Evolutionary conservation across 2,329 filamentous ascomycete genomes (phyloP).

Genomic region (Aspergillus jensenii): DNA sequence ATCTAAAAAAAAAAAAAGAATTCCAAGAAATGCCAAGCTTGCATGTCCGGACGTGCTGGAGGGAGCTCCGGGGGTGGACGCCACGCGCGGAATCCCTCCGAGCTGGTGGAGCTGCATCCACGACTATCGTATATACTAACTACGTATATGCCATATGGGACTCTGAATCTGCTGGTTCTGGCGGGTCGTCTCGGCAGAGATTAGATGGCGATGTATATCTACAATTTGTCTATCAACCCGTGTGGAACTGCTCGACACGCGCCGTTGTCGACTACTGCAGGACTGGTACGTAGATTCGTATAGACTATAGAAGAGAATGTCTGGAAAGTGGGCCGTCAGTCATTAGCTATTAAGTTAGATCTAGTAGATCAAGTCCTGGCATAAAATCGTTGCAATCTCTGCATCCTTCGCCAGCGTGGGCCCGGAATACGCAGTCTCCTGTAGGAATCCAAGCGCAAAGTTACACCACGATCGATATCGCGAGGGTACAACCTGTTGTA

Average conservation of each 20-base stretch:
- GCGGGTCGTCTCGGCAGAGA: no score
- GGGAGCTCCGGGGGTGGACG: not conserved
- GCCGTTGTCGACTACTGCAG: no score
- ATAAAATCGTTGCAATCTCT: not conserved
- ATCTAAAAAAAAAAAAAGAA: not conserved
- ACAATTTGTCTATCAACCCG: no score
- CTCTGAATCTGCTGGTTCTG: no score
- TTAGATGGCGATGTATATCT: no score
- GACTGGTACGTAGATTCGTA: no score
- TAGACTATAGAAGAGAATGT: no score
- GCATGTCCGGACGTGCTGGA: not conserved
- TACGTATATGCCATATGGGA: no score
- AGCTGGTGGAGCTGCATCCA: no score
- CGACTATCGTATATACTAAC: no score
- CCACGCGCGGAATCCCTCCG: not conserved
- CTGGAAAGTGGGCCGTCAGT: no score
- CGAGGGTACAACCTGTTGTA: not conserved
- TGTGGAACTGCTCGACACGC: no score
- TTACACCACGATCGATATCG: not conserved
- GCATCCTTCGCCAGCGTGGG: not conserved
- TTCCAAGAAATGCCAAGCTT: not conserved
- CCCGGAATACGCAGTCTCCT: not conserved
- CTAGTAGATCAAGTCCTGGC: not conserved
- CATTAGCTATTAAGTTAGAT: not conserved
- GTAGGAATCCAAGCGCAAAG: not conserved